Evolutionary conservation across 148 eudicot genomes (phyloP).

Genomic region (Nyssa sinensis): DNA sequence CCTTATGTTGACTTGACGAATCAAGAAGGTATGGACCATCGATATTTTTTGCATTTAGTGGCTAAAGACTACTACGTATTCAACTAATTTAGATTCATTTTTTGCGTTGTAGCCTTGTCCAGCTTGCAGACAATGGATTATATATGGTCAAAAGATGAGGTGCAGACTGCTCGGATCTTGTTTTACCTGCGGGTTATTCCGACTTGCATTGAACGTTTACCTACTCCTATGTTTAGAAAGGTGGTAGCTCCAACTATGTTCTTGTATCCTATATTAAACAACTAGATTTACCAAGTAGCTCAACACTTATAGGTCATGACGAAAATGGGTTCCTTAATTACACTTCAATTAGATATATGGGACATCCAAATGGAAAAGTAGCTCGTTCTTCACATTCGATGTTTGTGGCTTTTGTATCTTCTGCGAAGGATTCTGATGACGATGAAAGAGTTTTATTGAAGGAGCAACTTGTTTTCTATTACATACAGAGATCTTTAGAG

Average conservation of each 20-base stretch:
- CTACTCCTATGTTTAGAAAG: constrained; percentile 54
- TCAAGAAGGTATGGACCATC: constrained; percentile 49
- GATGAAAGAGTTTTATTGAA: constrained; percentile 65
- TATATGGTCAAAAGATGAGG: constrained; percentile 77
- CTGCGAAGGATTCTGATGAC: constrained; percentile 56
- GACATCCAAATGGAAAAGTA: constrained; percentile 83
- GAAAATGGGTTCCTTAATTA: constrained; percentile 40
- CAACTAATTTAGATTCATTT: neutral
- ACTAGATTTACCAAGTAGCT: neutral
- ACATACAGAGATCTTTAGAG: constrained; percentile 84
- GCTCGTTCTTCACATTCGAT: constrained; percentile 80
- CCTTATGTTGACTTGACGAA: constrained; percentile 63
- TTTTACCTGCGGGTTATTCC: constrained; percentile 87
- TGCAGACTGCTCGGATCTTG: constrained; percentile 83
- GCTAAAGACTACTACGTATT: neutral
- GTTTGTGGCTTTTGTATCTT: constrained; percentile 74
- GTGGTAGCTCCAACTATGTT: constrained; percentile 80
- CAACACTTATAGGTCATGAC: neutral
- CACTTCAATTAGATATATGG: constrained; percentile 64
- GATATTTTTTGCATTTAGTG: neutral
- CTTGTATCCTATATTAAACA: constrained; percentile 69
- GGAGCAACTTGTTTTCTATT: constrained; percentile 93
- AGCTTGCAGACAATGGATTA: constrained; percentile 41
- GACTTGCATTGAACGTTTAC: constrained; percentile 67
- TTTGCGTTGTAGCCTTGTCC: constrained; percentile 44